Conservation (phyloP, 176 grass and related monocot genomes). For the Triticum monococcum region DNA sequence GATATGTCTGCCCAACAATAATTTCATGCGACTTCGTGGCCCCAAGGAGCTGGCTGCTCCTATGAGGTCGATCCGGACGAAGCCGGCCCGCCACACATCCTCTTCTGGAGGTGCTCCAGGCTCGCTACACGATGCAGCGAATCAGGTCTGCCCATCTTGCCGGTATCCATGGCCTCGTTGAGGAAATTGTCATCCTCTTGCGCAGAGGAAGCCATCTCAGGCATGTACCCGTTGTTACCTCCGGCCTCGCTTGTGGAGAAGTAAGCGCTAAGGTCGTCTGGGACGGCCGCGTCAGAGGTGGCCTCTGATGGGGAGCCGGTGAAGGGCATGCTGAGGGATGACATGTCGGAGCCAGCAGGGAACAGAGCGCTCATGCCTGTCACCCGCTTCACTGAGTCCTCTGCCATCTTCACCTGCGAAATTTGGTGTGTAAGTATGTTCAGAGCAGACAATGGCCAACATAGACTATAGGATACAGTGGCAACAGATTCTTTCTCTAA, state of each 20-base stretch:
- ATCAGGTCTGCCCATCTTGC: slow-evolving; percentile 42
- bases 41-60: neutral
- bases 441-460: neutral
- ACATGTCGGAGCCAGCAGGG: slow-evolving; percentile 44
- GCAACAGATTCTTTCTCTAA: neutral
- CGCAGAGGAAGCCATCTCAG: slow-evolving; percentile 20
- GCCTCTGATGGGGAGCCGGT: slow-evolving; percentile 54
- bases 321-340: slow-evolving; percentile 61
- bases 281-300: slow-evolving; percentile 37
- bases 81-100: slow-evolving; percentile 53
- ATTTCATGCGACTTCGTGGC: slow-evolving; percentile 22
- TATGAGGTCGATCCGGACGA: slow-evolving; percentile 50
- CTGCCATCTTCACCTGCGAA: slow-evolving; percentile 88
- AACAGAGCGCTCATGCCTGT: slow-evolving; percentile 52
- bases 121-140: slow-evolving; percentile 66
- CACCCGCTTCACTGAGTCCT: slow-evolving; percentile 77
- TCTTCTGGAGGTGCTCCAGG: slow-evolving; percentile 80
- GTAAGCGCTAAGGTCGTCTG: slow-evolving; percentile 56
- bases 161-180: neutral
- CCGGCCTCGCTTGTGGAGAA: slow-evolving; percentile 34
- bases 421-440: neutral
- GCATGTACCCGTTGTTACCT: slow-evolving; percentile 30
- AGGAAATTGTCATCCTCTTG: slow-evolving; percentile 38
- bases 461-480: neutral
- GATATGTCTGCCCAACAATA: slow-evolving; percentile 15